A percentile compares a stretch with the other conserved stretches of the same genome.
Conservation (phyloP, 2,329 filamentous ascomycete species). For the Trichoderma arundinaceum region DNA sequence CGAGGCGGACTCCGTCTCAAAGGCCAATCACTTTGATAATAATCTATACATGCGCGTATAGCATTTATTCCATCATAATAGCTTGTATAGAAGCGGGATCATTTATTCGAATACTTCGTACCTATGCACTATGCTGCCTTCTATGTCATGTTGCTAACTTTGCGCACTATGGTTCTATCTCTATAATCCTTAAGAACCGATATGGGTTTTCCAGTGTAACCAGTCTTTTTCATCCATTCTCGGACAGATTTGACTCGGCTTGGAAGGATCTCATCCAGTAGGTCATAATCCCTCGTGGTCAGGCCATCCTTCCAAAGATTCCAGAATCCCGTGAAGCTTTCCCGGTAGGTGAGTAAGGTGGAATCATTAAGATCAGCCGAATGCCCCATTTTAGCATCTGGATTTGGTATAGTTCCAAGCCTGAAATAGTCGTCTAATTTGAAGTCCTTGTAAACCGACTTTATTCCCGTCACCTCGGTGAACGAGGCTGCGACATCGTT, state of each 20-base stretch:
- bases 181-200: background rate
- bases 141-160: background rate
- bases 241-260: background rate
- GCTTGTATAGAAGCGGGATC: no score
- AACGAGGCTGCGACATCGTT: background rate
- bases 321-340: slow-evolving; percentile 15
- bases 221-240: slow-evolving; percentile 4
- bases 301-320: slow-evolving; percentile 15
- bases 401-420: background rate
- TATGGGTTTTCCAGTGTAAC: background rate
- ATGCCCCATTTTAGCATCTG: background rate
- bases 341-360: slow-evolving; percentile 2
- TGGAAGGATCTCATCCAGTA: slow-evolving; percentile 4
- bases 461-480: background rate
- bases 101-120: no score
- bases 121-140: no score
- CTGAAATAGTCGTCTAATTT: slow-evolving; percentile 1
- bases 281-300: background rate
- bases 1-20: no score
- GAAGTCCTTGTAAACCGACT: background rate
- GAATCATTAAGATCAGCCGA: background rate
- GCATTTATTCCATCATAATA: no score
- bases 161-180: background rate
- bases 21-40: no score
- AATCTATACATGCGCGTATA: no score